Base-by-base conservation (phyloP, 2,329 filamentous ascomycete genomes). In the Microdochium bolleyi region DNA sequence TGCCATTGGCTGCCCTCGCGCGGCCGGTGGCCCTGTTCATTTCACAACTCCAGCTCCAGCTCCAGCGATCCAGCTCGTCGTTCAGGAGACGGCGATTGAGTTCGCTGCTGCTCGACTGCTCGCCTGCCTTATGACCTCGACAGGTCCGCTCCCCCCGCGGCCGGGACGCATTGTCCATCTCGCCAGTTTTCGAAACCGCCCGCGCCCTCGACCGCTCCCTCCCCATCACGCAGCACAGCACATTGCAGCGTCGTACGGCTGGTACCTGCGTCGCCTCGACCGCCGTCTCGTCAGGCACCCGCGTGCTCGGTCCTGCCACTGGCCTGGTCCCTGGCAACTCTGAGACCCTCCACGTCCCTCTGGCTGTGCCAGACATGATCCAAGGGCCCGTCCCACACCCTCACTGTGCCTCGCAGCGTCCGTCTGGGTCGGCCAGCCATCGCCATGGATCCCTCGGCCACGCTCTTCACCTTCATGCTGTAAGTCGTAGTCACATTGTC, bases 381-480 rank as follows among this genome's bases (percentile, higher is more conserved):
- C 11, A 5, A 11, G 27, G 27, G 27, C 11, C 27, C 5, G 5
- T 11, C 27, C 27, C n/a, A n/a, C n/a, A n/a, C n/a, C n/a, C n/a
- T n/a, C n/a, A n/a, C n/a, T n/a, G n/a, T n/a, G n/a, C n/a, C n/a
- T n/a, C n/a, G n/a, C n/a, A n/a, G n/a, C n/a, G n/a, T n/a, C n/a
- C n/a, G n/a, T n/a, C n/a, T n/a, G n/a, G n/a, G n/a, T n/a, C n/a
- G n/a, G n/a, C n/a, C n/a, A 41, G 10, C 16, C n/a, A n/a, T 48
- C 55, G 57, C 50, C 64, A 79, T 80, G 77, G 76, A 80, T 66
- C 77, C 77, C 54, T 72, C 73, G 38, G 84, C 82, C 24, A 82
- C 82, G 56, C 78, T 85, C 56, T 75, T 84, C 62, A 84, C 83
- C 55, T 85, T 86, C 64, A 74, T 81, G 67, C 66, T 83, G 80